Evolutionary conservation across 305 asterid species (phyloP), one percentile per base, ranked within the genome.

Genomic region (Fraxinus greggii): DNA sequence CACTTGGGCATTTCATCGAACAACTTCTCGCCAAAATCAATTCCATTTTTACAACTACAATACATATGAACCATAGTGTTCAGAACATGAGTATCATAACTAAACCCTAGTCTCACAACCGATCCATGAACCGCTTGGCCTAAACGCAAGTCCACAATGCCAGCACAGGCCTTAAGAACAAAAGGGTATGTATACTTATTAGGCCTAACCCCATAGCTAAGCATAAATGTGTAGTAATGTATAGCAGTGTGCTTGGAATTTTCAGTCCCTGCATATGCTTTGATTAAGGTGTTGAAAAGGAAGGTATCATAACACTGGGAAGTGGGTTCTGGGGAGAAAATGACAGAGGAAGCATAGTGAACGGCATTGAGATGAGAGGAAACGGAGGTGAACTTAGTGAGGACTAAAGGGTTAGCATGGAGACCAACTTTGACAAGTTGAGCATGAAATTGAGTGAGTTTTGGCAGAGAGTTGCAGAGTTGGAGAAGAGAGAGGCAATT

Each of bases 131-230:
- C 84, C 42, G 72, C 80, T 77, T 83, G 82, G 51, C 97, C 94
- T 21, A 89, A 36, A 74, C 45, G 79, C 86, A 93, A 78, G 72
- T 89, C 90, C 73, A 88, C 90, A 51, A 91, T 81, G 54, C 97
- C 97, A 45, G 97, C 93, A 79, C 94, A 91, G 17, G 98, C 98
- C 91, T 93, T 94, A 38, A 93, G 89, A 76, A 94, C 84, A 80
- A 93, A 92, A 19, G 98, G 97, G 90, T 83, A 92, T 17, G 97
- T 94, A 83, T 89, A 94, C 74, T 93, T 91, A 77, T 93, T 93
- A 8, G 94, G 95, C 75, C 67, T 69, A 79, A 92, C 83, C 65
- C 88, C 63, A 67, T 84, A 85, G 51, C 65, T 51, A 0, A 88
- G 87, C 98, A 93, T 93, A 42, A 85, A 65, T n/a, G 79, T 79